Conservation (phyloP, 2,329 filamentous ascomycete genomes). For the Hypoxylon sp. region DNA sequence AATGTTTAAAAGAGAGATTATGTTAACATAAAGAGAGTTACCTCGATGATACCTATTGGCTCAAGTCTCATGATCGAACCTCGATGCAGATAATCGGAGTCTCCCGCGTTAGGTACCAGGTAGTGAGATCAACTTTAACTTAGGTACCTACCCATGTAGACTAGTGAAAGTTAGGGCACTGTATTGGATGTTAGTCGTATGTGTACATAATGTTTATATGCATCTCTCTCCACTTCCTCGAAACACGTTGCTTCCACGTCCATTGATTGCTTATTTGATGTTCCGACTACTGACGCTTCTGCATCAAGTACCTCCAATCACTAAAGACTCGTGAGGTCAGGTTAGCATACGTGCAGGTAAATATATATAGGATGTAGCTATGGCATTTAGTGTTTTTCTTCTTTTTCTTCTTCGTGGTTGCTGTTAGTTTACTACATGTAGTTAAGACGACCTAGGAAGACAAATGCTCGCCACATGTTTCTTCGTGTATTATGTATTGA, state of each 20-base stretch:
- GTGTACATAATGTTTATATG: conserved; percentile 18
- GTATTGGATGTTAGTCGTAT: conserved; percentile 4
- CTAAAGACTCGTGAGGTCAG: background rate
- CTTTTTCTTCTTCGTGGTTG: background rate
- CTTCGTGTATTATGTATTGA: background rate
- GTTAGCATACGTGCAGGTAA: background rate
- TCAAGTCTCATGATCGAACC: conserved; percentile 47
- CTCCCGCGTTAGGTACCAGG: conserved; percentile 37
- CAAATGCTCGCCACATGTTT: background rate
- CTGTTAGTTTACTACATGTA: background rate
- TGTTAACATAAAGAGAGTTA: conserved; percentile 7
- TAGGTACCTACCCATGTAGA: conserved; percentile 16
- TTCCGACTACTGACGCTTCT: conserved; percentile 7
- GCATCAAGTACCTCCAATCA: conserved; percentile 4
- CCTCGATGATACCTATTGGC: conserved; percentile 7
- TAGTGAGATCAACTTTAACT: conserved; percentile 14
- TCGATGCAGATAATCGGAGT: conserved; percentile 48
- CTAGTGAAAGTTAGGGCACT: conserved; percentile 30
- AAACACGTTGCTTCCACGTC: conserved; percentile 14
- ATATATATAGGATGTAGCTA: too few species aligned
- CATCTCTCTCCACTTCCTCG: conserved; percentile 22
- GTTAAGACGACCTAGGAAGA: background rate
- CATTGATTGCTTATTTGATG: conserved; percentile 7
- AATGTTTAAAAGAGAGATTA: conserved; percentile 4
- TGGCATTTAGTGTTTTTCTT: background rate